Evolutionary conservation across 164 flowering plant species (phyloP).

Genomic region (Aristolochia contorta): DNA sequence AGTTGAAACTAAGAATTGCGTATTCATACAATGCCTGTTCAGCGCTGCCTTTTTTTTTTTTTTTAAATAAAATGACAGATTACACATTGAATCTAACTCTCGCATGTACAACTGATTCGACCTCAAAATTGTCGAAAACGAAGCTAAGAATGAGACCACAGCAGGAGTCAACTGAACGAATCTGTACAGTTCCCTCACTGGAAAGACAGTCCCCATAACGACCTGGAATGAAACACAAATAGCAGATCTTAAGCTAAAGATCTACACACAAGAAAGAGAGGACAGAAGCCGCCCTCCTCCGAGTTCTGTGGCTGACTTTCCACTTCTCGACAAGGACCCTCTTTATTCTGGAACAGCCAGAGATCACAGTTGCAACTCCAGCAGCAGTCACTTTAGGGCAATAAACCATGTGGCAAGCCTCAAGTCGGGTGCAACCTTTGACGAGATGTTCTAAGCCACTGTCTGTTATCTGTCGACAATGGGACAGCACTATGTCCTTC

Average conservation of each 20-base stretch:
- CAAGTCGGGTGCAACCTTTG: constrained; percentile 42
- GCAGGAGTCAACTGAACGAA: too few relatives aligned
- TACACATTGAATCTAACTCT: too few relatives aligned
- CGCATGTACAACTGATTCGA: too few relatives aligned
- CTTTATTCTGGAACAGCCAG: constrained; percentile 61
- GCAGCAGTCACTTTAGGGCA: constrained; percentile 65
- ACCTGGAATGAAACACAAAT: too few relatives aligned
- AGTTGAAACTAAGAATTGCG: too few relatives aligned
- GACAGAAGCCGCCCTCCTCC: constrained; percentile 58
- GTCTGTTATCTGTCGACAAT: constrained; percentile 69
- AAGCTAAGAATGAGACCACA: too few relatives aligned
- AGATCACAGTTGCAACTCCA: constrained; percentile 80
- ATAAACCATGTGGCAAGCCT: constrained; percentile 80
- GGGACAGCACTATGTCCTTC: constrained; percentile 68
- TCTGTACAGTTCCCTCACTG: too few relatives aligned
- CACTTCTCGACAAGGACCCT: constrained; percentile 73
- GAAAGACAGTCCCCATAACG: too few relatives aligned
- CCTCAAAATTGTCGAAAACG: too few relatives aligned
- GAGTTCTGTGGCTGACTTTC: constrained; percentile 73
- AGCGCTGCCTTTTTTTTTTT: too few relatives aligned
- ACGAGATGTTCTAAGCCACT: constrained; percentile 64
- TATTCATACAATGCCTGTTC: too few relatives aligned
- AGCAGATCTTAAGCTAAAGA: constrained; percentile 24
- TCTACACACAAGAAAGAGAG: constrained; percentile 68
- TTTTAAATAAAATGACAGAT: too few relatives aligned